Conservation (phyloP, 2,329 filamentous ascomycete species). For the Gaeumannomyces sp. region DNA sequence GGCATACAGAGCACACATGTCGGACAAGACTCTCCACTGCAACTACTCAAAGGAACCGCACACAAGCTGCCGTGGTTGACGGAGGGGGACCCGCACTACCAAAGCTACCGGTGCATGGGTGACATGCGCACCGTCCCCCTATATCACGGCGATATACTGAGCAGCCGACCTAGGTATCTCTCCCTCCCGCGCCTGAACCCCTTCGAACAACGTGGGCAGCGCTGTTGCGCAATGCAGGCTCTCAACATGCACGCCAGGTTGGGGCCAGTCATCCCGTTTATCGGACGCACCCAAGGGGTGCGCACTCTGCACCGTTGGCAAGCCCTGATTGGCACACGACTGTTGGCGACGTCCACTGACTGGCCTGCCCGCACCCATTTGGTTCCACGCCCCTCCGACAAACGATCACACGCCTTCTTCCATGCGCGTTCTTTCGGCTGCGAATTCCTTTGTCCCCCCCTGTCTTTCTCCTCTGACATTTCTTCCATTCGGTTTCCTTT, state of each 20-base stretch:
- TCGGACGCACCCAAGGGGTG: background rate
- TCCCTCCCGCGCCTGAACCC: background rate
- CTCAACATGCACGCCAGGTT: background rate
- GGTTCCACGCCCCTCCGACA: background rate
- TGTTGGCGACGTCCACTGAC: background rate
- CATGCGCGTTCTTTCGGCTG: background rate
- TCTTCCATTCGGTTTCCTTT: background rate
- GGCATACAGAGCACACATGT: no score
- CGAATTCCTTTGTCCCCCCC: background rate
- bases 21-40: no score
- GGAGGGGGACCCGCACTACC: background rate
- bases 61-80: background rate
- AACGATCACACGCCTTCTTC: background rate
- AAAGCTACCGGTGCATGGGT: background rate
- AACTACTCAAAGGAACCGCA: background rate
- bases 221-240: background rate
- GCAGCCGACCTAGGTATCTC: background rate
- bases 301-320: background rate
- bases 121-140: background rate
- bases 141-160: background rate
- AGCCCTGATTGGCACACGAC: background rate
- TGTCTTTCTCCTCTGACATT: background rate
- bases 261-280: background rate
- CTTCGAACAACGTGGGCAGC: background rate
- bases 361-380: background rate